A percentile compares a stretch with the other conserved stretches of the same genome.
Evolutionary conservation across 169 alveolate species (phyloP).

Genomic region (Cryptosporidium sp.): DNA sequence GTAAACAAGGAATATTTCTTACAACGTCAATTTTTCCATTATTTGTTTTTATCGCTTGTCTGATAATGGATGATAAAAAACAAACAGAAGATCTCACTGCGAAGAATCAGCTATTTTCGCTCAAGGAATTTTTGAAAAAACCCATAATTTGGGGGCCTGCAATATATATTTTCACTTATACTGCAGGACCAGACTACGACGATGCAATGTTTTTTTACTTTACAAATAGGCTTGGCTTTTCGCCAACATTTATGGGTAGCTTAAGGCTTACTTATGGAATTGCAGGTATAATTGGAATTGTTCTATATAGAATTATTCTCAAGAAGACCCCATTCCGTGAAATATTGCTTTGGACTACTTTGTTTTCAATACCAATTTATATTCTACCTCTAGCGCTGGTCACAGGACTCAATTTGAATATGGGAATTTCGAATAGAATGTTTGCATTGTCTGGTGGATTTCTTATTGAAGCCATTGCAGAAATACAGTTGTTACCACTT

Average conservation of each 20-base stretch:
- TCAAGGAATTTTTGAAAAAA: slow-evolving; percentile 85
- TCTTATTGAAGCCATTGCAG: slow-evolving; percentile 92
- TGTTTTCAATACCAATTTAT: slow-evolving; percentile 86
- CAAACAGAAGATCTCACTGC: slow-evolving; percentile 79
- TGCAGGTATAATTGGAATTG: slow-evolving; percentile 92
- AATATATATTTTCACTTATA: slow-evolving; percentile 88
- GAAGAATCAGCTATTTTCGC: slow-evolving; percentile 82
- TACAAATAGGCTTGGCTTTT: slow-evolving; percentile 91
- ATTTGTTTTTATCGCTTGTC: slow-evolving; percentile 84
- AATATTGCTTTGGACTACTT: slow-evolving; percentile 89
- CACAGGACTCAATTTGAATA: slow-evolving; percentile 85
- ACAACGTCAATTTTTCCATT: slow-evolving; percentile 91
- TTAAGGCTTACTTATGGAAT: slow-evolving; percentile 92
- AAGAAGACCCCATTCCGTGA: slow-evolving; percentile 88
- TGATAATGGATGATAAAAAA: slow-evolving; percentile 87
- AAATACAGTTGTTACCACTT: slow-evolving; percentile 92
- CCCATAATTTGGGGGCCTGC: slow-evolving; percentile 92
- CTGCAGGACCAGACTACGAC: slow-evolving; percentile 91
- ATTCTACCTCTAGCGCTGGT: slow-evolving; percentile 87
- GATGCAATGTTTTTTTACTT: slow-evolving; percentile 95
- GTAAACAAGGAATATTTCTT: slow-evolving; percentile 87
- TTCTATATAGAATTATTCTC: slow-evolving; percentile 87
- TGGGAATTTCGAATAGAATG: slow-evolving; percentile 91
- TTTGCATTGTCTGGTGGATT: slow-evolving; percentile 92
- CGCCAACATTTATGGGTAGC: slow-evolving; percentile 94